Base-by-base conservation (phyloP, 257 asterid species). In the Cinchona pubescens region DNA sequence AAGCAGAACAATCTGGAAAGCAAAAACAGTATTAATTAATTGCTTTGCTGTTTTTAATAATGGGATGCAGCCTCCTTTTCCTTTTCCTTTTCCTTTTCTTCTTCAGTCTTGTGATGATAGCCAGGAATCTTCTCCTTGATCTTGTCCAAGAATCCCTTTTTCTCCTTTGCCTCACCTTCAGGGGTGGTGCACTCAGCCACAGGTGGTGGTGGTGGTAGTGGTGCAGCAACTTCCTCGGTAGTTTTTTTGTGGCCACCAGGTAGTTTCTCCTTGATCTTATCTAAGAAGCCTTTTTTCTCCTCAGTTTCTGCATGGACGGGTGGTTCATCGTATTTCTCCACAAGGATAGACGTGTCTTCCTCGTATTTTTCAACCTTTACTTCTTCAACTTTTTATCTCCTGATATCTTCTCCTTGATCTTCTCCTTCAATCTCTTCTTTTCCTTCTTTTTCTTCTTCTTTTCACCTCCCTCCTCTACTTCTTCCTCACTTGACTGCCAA, bases 71-170 rank as follows among this genome's bases (percentile, higher is more conserved):
- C 69, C 38, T 53, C 77, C 35, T 78, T 88, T 25, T 87, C 87
- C 60, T 88, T 63, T 34, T 75, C 70, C 35, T n/a, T 68, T 38
- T 78, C 91, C 71, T 89, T 87, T 14, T 85, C 96, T 14, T 89
- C 97, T 15, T 84, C 97, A 1, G 80, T 77, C 90, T 92, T 89
- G 51, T 86, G 29, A 77, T 92, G 96, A 80, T 86, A 86, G 15
- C 98, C 97, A 1, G 96, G 99, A 7, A 94, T 71, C 76, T 94
- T 94, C 84, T 92, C 99, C 93, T 92, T 94, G 72, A 94, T 92
- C 91, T 94, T 94, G 14, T 90, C 96, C 86, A 92, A 51, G 77
- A 94, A 89, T 0, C 98, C 93, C 74, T 92, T 94, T 83, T 92
- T 92, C 49, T 90, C 97, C 76, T 88, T 87, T 2, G 80, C 86